phyloP scores from a whole-genome alignment of 306 rosid genomes.

The Quercus rubra region DNA sequence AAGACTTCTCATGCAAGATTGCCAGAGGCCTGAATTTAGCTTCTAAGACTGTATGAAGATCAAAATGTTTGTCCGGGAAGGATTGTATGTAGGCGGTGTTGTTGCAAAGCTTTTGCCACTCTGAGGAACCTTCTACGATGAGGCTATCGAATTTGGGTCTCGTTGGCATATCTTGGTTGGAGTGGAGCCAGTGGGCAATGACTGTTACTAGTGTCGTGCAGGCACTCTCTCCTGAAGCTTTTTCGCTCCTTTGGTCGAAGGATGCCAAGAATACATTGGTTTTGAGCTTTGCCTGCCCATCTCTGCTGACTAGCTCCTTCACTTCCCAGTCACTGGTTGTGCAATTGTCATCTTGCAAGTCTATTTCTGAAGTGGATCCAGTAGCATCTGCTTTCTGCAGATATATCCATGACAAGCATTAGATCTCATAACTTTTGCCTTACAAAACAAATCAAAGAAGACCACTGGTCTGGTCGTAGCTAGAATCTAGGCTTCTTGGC shows the following conservation, averaged over 20 bases:
- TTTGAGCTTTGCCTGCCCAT: conserved; percentile 53
- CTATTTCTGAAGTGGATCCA: conserved; percentile 7
- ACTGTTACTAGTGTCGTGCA: conserved; percentile 63
- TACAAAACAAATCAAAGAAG: too few species aligned
- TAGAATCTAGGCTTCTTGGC: too few species aligned
- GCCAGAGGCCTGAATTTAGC: conserved; percentile 54
- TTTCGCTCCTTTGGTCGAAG: conserved; percentile 67
- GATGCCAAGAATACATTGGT: conserved; percentile 66
- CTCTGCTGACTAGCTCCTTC: conserved; percentile 55
- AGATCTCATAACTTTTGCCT: not conserved
- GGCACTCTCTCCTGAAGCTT: conserved; percentile 69
- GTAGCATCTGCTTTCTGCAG: conserved; percentile 28
- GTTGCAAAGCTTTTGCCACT: conserved; percentile 65
- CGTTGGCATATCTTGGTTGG: conserved; percentile 48
- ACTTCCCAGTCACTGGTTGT: conserved; percentile 34
- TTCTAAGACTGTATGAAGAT: conserved; percentile 63
- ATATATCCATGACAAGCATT: not conserved
- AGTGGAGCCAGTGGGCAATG: conserved; percentile 84
- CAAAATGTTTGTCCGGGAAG: conserved; percentile 73
- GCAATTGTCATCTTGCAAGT: conserved; percentile 3
- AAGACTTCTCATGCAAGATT: conserved; percentile 46
- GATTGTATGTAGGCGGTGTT: conserved; percentile 29
- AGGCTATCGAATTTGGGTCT: conserved; percentile 52
- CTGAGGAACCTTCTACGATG: conserved; percentile 59
- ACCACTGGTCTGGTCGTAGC: too few species aligned